Percentiles rank a stretch among this genome's conserved stretches.
phyloP scores from a whole-genome alignment of 2,329 filamentous ascomycete genomes.

The Aureobasidium sp. region DNA sequence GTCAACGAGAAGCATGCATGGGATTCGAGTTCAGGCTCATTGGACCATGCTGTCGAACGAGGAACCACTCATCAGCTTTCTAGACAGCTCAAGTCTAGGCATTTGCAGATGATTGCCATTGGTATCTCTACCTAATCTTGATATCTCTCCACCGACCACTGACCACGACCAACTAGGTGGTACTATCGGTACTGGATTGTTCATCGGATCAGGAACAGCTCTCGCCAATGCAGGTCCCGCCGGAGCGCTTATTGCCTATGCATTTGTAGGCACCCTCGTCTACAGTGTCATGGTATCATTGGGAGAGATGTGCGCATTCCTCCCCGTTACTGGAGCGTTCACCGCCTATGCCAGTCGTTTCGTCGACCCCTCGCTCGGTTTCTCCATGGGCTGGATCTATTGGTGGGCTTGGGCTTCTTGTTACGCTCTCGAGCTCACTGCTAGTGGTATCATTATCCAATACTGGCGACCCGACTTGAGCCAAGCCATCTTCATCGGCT shows the following conservation, averaged over 20 bases:
- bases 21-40: conserved; percentile 7
- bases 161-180: conserved; percentile 17
- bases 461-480: conserved; percentile 37
- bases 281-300: conserved; percentile 42
- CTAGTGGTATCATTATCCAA: conserved; percentile 32
- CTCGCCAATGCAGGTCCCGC: conserved; percentile 36
- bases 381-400: conserved; percentile 43
- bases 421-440: conserved; percentile 33
- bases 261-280: conserved; percentile 41
- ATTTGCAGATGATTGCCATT: conserved; percentile 34
- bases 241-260: conserved; percentile 38
- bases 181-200: conserved; percentile 31
- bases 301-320: conserved; percentile 55
- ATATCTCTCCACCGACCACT: neutral
- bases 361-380: conserved; percentile 39
- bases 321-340: conserved; percentile 51
- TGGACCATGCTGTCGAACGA: conserved; percentile 6
- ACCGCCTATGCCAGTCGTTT: conserved; percentile 42
- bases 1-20: conserved; percentile 9
- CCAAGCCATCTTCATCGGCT: conserved; percentile 32
- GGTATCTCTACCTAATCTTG: conserved; percentile 13
- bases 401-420: conserved; percentile 38
- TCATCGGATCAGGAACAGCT: conserved; percentile 35
- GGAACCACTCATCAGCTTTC: conserved; percentile 9
- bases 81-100: conserved; percentile 26